phyloP scores from a whole-genome alignment of 495 filamentous ascomycete species.

The Podospora sp. region DNA sequence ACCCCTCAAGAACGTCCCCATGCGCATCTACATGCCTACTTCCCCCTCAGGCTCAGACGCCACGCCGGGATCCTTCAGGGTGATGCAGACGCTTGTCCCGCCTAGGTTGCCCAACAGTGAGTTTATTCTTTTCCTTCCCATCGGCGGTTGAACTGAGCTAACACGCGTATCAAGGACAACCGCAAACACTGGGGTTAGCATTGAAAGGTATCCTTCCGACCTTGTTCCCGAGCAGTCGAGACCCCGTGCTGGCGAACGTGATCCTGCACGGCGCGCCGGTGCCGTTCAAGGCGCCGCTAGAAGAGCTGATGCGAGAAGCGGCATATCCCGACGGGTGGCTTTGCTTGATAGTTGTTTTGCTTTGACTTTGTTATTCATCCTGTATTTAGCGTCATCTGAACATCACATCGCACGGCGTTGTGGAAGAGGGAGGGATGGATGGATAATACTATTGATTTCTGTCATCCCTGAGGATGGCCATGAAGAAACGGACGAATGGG shows the following conservation, averaged over 20 bases:
- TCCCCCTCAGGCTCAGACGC: slow-evolving; percentile 46
- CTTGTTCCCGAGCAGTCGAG: slow-evolving; percentile 84
- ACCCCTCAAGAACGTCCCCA: slow-evolving; percentile 76
- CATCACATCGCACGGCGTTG: not conserved
- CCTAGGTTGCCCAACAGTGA: slow-evolving; percentile 47
- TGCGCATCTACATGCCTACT: slow-evolving; percentile 86
- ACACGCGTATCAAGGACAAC: slow-evolving; percentile 35
- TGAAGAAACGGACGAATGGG: not conserved
- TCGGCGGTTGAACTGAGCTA: not conserved
- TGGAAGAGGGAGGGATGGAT: not conserved
- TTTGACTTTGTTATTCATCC: slow-evolving; percentile 34
- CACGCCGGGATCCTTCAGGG: slow-evolving; percentile 57
- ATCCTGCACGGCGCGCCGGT: slow-evolving; percentile 86
- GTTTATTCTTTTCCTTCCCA: slow-evolving; percentile 13
- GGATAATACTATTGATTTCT: not conserved
- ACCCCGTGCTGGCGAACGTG: slow-evolving; percentile 85
- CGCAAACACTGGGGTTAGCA: slow-evolving; percentile 78
- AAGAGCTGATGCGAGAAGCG: slow-evolving; percentile 78
- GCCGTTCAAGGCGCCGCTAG: slow-evolving; percentile 79
- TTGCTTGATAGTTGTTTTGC: slow-evolving; percentile 82
- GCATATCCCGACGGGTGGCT: slow-evolving; percentile 93
- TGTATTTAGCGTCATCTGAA: not conserved
- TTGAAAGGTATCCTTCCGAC: slow-evolving; percentile 76
- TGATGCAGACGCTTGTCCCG: slow-evolving; percentile 68
- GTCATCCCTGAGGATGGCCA: too few relatives aligned